Percentiles rank a stretch among this genome's conserved stretches.
phyloP scores from a whole-genome alignment of 1,284 basidiomycete genomes.

The Papiliotrema terrestris region DNA sequence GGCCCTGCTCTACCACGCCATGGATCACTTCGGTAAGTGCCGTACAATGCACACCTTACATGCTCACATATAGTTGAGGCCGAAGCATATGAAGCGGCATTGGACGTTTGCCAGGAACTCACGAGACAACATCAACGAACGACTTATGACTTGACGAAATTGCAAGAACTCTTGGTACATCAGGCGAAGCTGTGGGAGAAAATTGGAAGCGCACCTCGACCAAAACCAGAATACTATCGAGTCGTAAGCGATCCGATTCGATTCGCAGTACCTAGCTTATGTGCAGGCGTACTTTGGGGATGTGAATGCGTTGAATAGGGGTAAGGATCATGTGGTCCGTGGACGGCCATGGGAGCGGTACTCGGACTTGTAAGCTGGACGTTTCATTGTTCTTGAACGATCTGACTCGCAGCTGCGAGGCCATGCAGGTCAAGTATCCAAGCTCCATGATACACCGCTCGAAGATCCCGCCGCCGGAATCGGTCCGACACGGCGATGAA shows the following conservation, averaged over 20 bases:
- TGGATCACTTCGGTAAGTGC: conserved; percentile 74
- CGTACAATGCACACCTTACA: neutral
- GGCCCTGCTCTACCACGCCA: conserved; percentile 74
- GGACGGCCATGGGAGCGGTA: conserved; percentile 41
- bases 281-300: conserved; percentile 38
- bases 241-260: conserved; percentile 55
- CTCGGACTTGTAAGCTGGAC: conserved; percentile 30
- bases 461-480: conserved; percentile 71
- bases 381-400: neutral
- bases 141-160: conserved; percentile 80
- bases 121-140: conserved; percentile 76
- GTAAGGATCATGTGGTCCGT: conserved; percentile 46
- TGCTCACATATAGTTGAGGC: conserved; percentile 66
- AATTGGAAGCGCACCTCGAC: conserved; percentile 74
- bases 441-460: conserved; percentile 75
- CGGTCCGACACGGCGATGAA: conserved; percentile 72
- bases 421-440: conserved; percentile 88
- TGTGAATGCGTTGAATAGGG: conserved; percentile 38
- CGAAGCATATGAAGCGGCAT: conserved; percentile 91
- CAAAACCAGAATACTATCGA: conserved; percentile 87
- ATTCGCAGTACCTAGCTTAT: neutral
- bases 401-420: conserved; percentile 70
- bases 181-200: conserved; percentile 78
- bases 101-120: conserved; percentile 88
- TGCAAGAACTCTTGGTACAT: conserved; percentile 79